These are phyloP conservation scores for Garcia nutans DNA, from an alignment of 345 rosid species.

Conservation along the genomic window DNA sequence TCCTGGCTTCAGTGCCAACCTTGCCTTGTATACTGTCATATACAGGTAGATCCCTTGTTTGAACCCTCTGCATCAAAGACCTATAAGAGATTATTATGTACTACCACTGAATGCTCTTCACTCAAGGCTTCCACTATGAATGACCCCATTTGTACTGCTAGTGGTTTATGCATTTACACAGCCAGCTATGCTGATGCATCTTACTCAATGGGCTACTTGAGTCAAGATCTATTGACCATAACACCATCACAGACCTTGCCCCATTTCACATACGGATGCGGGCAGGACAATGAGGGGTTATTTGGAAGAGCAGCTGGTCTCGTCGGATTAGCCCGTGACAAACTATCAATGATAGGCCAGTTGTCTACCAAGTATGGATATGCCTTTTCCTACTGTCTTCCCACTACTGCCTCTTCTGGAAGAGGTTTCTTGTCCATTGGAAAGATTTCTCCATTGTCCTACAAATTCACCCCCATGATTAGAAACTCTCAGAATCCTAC, in stretches of 20 bases:
- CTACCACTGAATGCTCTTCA: constrained; percentile 33
- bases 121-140: constrained; percentile 43
- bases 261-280: constrained; percentile 47
- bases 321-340: constrained; percentile 41
- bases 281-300: constrained; percentile 44
- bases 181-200: constrained; percentile 49
- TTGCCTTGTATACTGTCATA: constrained; percentile 32
- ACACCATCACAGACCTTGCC: constrained; percentile 24
- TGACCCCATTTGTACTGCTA: constrained; percentile 23
- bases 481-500: constrained; percentile 20
- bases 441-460: constrained; percentile 21
- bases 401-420: constrained; percentile 21
- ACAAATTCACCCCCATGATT: constrained; percentile 47
- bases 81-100: constrained; percentile 28
- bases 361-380: constrained; percentile 30
- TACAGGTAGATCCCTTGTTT: constrained; percentile 43
- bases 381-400: constrained; percentile 52
- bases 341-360: constrained; percentile 42
- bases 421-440: constrained; percentile 43
- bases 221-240: constrained; percentile 38
- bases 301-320: constrained; percentile 48
- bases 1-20: constrained; percentile 60
- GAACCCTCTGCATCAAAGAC: constrained; percentile 40
- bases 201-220: constrained; percentile 42
- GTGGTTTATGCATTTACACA: constrained; percentile 31